phyloP scores from a whole-genome alignment of 768 basidiomycete species.

The Ramaria rubella region DNA sequence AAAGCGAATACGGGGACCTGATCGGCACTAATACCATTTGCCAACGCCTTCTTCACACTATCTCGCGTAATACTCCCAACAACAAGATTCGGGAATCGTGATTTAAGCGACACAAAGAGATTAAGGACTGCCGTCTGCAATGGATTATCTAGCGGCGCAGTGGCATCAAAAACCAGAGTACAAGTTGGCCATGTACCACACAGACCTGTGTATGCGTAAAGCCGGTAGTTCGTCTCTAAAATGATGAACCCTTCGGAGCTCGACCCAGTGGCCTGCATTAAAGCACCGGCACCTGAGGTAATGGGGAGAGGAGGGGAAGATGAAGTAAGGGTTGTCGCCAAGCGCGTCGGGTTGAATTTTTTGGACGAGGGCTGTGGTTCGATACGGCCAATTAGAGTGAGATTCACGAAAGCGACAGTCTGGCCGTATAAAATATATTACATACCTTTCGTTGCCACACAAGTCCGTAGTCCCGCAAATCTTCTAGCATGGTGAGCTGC shows the following conservation, averaged over 20 bases:
- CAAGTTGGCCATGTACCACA: slow-evolving; percentile 16
- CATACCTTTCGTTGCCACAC: slow-evolving; percentile 77
- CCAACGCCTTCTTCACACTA: slow-evolving; percentile 88
- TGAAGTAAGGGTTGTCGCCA: slow-evolving; percentile 91
- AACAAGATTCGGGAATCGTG: slow-evolving; percentile 95
- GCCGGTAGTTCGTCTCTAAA: slow-evolving; percentile 95
- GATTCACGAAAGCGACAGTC: background rate
- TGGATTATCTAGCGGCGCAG: slow-evolving; percentile 64
- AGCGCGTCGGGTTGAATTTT: slow-evolving; percentile 89
- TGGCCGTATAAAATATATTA: slow-evolving; percentile 12
- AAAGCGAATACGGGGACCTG: slow-evolving; percentile 59
- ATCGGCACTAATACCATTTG: slow-evolving; percentile 92
- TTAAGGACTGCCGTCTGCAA: slow-evolving; percentile 94
- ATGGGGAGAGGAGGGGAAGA: slow-evolving; percentile 76
- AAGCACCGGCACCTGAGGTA: slow-evolving; percentile 40
- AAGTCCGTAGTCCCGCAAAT: slow-evolving; percentile 91
- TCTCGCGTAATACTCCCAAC: slow-evolving; percentile 93
- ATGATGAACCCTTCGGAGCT: slow-evolving; percentile 83
- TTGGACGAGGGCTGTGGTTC: slow-evolving; percentile 53
- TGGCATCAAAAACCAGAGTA: slow-evolving; percentile 11
- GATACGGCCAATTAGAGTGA: background rate
- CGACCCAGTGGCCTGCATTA: slow-evolving; percentile 22
- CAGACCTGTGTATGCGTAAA: slow-evolving; percentile 95
- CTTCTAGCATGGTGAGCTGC: slow-evolving; percentile 82
- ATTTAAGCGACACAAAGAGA: slow-evolving; percentile 86